Evolutionary conservation across 75 land plant species (phyloP).

Genomic region (Gnetum montanum): DNA sequence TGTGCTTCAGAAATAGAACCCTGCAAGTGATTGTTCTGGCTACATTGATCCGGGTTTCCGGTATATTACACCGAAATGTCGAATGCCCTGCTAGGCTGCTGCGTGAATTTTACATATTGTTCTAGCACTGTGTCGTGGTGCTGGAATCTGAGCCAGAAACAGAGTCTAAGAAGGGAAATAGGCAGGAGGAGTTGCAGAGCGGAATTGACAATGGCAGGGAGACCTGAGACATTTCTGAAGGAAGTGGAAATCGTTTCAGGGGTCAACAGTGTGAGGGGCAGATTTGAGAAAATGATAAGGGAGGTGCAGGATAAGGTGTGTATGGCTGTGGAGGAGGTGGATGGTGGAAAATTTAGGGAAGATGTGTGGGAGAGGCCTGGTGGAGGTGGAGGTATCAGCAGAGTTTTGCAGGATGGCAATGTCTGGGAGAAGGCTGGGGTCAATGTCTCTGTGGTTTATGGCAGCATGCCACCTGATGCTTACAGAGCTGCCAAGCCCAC

Average conservation of each 20-base stretch:
- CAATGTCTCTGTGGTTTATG: conserved; percentile 96
- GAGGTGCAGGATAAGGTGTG: conserved; percentile 86
- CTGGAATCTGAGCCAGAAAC: no score
- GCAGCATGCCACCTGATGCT: conserved; percentile 98
- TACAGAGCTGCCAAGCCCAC: conserved; percentile 80
- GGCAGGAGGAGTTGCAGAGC: no score
- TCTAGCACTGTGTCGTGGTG: no score
- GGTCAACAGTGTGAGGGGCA: conserved; percentile 46
- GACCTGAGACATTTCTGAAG: conserved; percentile 69
- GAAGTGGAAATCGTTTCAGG: conserved; percentile 17
- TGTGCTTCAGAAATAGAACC: no score
- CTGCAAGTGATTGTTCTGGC: no score
- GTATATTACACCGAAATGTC: no score
- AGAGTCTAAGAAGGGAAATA: no score
- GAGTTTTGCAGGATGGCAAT: conserved; percentile 87
- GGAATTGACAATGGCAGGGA: conserved; percentile 52
- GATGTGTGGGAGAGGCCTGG: conserved; percentile 95
- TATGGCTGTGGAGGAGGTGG: conserved; percentile 70
- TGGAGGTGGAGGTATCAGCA: conserved; percentile 97
- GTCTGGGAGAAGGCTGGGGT: conserved; percentile 99
- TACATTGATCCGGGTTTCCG: no score
- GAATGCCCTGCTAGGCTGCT: no score
- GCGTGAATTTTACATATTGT: no score
- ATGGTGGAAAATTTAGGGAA: conserved; percentile 78
- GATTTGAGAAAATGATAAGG: conserved; percentile 88